Percentiles rank a stretch among this genome's conserved stretches.
phyloP scores from a whole-genome alignment of 1,284 basidiomycete genomes.

The Lentinula novae-zelandiae region DNA sequence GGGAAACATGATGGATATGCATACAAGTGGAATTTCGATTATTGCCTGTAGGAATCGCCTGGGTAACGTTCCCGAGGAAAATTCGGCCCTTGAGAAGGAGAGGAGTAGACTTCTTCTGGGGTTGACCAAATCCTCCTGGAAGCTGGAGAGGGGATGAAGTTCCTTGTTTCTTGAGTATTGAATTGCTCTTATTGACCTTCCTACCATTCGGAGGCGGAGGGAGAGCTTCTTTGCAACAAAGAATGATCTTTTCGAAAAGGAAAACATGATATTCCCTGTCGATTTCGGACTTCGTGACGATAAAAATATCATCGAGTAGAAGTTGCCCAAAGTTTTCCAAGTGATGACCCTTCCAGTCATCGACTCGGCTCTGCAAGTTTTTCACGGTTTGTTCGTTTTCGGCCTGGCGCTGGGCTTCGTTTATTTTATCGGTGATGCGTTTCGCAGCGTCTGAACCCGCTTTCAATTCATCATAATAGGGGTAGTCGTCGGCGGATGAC shows the following conservation, averaged over 20 bases:
- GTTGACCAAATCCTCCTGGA: constrained; percentile 44
- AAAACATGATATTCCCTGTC: constrained; percentile 99
- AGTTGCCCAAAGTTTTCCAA: constrained; percentile 91
- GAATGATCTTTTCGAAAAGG: constrained; percentile 97
- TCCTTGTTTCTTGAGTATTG: constrained; percentile 72
- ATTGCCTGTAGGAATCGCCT: constrained; percentile 51
- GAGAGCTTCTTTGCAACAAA: constrained; percentile 91
- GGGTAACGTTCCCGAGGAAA: constrained; percentile 94
- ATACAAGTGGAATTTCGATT: constrained; percentile 58
- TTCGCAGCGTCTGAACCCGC: constrained; percentile 84
- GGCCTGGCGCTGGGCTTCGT: constrained; percentile 88
- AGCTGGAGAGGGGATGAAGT: constrained; percentile 38
- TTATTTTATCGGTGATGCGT: constrained; percentile 93
- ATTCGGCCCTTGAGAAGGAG: constrained; percentile 95
- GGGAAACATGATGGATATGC: constrained; percentile 25
- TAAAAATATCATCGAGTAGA: constrained; percentile 91
- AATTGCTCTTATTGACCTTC: constrained; percentile 70
- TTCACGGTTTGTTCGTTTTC: constrained; percentile 88
- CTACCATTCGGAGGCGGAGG: constrained; percentile 48
- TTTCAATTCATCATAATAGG: constrained; percentile 79
- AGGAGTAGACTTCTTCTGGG: constrained; percentile 74
- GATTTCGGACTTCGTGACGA: constrained; percentile 94
- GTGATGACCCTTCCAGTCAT: constrained; percentile 99
- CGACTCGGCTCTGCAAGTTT: constrained; percentile 86
- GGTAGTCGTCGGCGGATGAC: constrained; percentile 60